Base-by-base conservation (phyloP, 2,329 filamentous ascomycete species). In the Dactylonectria estremocensis region DNA sequence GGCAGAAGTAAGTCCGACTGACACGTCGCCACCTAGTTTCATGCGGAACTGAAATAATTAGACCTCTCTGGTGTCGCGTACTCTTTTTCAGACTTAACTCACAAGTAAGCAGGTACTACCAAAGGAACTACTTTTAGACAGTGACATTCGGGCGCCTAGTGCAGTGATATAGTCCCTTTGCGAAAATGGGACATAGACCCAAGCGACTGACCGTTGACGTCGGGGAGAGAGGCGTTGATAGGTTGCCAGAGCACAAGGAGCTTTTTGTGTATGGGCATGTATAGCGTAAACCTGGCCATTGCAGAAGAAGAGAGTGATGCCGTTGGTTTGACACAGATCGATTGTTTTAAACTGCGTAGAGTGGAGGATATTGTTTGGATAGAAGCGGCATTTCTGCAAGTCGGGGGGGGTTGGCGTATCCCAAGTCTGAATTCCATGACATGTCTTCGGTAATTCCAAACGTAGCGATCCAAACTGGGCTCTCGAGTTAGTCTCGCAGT, bases 101-200 rank as follows among this genome's bases (percentile, higher is more conserved):
- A 66, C 66, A 55, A 64, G 59, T 28, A 69, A 56, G 37, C 67
- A 60, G 24, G 55, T 67, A 37, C 43, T 46, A 2, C 46, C 11
- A 22, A 40, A 50, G 33, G 43, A 33, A n/a, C 3, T 46, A 40
- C 11, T 33, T 20, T 56, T 9, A 43, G 49, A 24, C 9, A 18
- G 24, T 31, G 49, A n/a, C 31, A 24, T 56, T 35, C 55, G 48
- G 16, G 56, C 49, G 18, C 62, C 67, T 18, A 69, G 14, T 40
- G 64, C 64, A 63, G 50, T 9, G 43, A 71, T 52, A 10, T 48
- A 52, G 59, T 71, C 69, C 13, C 58, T 18, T 56, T 46, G 33
- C 35, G 67, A 61, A 31, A 71, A 48, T 18, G 69, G 69, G 55
- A 69, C 43, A 61, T 71, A 69, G 14, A 69, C 61, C 69, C 67